Evolutionary conservation across 495 filamentous ascomycete genomes (phyloP).

Genomic region (Staphylotrichum longicolle): DNA sequence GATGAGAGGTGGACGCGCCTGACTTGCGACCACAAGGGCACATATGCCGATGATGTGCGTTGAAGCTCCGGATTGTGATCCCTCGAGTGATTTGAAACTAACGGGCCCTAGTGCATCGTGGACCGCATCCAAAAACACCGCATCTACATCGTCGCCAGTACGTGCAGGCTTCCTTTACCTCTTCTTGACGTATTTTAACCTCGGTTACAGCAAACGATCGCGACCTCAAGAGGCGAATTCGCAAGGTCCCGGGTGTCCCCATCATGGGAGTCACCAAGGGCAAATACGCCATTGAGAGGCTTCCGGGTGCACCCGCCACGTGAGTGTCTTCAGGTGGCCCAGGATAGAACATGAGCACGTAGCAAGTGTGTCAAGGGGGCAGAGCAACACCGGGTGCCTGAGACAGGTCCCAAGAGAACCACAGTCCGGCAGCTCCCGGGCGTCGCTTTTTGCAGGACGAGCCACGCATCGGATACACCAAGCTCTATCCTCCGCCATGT

Average conservation of each 20-base stretch:
- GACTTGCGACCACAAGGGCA: slow-evolving; percentile 82
- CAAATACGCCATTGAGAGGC: slow-evolving; percentile 89
- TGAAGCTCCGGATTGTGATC: not conserved
- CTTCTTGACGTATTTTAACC: not conserved
- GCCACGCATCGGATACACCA: no score
- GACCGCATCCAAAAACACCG: slow-evolving; percentile 74
- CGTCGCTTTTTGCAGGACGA: no score
- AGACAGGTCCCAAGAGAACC: no score
- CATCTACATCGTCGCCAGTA: slow-evolving; percentile 75
- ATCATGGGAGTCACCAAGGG: slow-evolving; percentile 68
- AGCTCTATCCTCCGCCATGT: no score
- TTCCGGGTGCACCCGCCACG: slow-evolving; percentile 68
- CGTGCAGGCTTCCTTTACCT: slow-evolving; percentile 6
- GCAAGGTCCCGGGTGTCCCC: slow-evolving; percentile 64
- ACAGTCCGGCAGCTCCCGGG: no score
- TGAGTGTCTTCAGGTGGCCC: slow-evolving; percentile 13
- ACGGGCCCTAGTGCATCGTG: slow-evolving; percentile 62
- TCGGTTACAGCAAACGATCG: slow-evolving; percentile 68
- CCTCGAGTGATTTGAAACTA: not conserved
- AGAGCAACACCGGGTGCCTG: no score
- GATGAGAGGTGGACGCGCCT: slow-evolving; percentile 86
- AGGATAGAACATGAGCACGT: not conserved
- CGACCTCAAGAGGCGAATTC: slow-evolving; percentile 73
- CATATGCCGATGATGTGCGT: slow-evolving; percentile 79
- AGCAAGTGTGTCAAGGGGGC: no score